A percentile compares a stretch with the other conserved stretches of the same genome.
Conservation (phyloP, 2,329 filamentous ascomycete genomes). For the Albophoma yamanashiensis region DNA sequence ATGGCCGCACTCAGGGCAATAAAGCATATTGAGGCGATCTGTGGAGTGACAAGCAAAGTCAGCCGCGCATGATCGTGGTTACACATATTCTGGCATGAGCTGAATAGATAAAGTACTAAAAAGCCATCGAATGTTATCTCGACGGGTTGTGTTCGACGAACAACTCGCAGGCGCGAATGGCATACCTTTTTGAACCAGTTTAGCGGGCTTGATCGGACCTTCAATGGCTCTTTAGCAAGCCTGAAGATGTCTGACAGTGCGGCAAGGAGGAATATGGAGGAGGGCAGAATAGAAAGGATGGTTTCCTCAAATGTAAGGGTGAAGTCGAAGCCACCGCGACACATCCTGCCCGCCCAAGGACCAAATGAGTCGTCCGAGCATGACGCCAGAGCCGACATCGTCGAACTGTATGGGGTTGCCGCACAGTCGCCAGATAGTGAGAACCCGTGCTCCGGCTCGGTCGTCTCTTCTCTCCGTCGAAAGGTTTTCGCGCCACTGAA, state of each 20-base stretch:
- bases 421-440: neutral
- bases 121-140: too few species aligned
- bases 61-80: neutral
- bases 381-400: neutral
- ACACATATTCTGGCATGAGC: too few species aligned
- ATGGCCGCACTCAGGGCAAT: constrained; percentile 1
- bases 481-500: too few species aligned
- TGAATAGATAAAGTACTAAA: neutral
- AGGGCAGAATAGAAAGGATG: constrained; percentile 6
- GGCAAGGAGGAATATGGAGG: constrained; percentile 1
- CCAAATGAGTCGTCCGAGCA: constrained; percentile 3
- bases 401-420: neutral
- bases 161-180: neutral
- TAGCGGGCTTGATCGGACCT: neutral
- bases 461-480: neutral
- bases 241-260: neutral
- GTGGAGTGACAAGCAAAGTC: neutral
- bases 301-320: constrained; percentile 10
- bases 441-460: neutral
- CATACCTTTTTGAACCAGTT: constrained; percentile 2
- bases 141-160: neutral
- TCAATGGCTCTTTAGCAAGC: neutral
- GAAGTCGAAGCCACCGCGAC: constrained; percentile 11
- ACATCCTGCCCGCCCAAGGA: constrained; percentile 4
- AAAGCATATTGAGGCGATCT: constrained; percentile 2